A percentile compares a stretch with the other conserved stretches of the same genome.
These are phyloP conservation scores for Paecilomyces formosus DNA, from an alignment of 2,329 filamentous ascomycete genomes.

Conservation along the genomic window DNA sequence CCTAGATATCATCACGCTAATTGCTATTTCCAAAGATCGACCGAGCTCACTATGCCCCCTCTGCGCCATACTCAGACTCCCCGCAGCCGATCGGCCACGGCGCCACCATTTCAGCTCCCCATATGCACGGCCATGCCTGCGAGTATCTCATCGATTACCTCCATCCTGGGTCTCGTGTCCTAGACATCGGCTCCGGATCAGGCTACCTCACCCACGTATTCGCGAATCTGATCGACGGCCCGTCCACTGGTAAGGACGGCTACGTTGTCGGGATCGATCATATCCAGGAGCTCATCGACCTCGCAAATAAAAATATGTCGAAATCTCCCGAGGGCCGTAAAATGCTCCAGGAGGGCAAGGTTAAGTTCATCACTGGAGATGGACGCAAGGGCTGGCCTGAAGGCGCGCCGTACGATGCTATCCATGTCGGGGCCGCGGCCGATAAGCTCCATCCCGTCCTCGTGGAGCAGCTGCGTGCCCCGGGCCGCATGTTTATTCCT, in stretches of 20 bases:
- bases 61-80: slow-evolving; percentile 63
- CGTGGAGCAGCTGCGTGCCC: slow-evolving; percentile 67
- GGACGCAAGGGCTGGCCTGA: slow-evolving; percentile 59
- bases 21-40: slow-evolving; percentile 57
- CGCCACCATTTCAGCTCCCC: slow-evolving; percentile 65
- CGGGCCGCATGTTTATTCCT: slow-evolving; percentile 66
- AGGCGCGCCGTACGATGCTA: slow-evolving; percentile 70
- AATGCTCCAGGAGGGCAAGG: slow-evolving; percentile 57
- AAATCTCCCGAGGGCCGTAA: slow-evolving; percentile 53
- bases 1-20: background rate
- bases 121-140: slow-evolving; percentile 63
- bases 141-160: slow-evolving; percentile 56
- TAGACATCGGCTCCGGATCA: slow-evolving; percentile 69
- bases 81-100: slow-evolving; percentile 61
- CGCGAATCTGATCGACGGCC: slow-evolving; percentile 59
- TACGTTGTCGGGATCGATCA: slow-evolving; percentile 68
- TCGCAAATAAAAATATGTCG: slow-evolving; percentile 58
- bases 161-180: slow-evolving; percentile 47
- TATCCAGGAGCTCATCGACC: slow-evolving; percentile 55
- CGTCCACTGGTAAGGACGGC: slow-evolving; percentile 27
- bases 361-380: slow-evolving; percentile 69
- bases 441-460: slow-evolving; percentile 63
- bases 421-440: slow-evolving; percentile 89
- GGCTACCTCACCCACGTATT: slow-evolving; percentile 85
- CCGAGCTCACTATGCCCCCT: slow-evolving; percentile 72